Percentiles rank a stretch among this genome's conserved stretches.
Evolutionary conservation across 106 monocot species (phyloP).

Genomic region (Dendrobium huoshanense): DNA sequence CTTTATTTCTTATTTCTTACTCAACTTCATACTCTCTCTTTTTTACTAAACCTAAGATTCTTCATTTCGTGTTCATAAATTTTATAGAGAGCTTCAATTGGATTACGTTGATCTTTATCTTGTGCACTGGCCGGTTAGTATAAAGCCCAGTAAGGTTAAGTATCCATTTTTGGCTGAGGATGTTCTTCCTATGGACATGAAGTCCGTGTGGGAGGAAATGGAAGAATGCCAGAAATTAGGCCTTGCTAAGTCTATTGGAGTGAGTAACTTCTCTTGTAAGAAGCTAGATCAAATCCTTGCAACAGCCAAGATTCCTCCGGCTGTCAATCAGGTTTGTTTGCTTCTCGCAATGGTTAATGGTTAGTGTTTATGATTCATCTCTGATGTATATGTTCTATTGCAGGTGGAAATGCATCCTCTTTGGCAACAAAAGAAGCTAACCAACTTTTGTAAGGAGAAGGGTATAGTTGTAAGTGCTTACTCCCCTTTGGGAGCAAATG

Average conservation of each 20-base stretch:
- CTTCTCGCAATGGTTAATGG: background rate
- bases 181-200: constrained; percentile 26
- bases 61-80: background rate
- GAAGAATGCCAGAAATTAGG: constrained; percentile 50
- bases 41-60: too few relatives aligned
- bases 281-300: constrained; percentile 24
- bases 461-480: constrained; percentile 49
- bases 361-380: too few relatives aligned
- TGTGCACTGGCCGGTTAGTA: constrained; percentile 29
- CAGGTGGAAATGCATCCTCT: constrained; percentile 46
- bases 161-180: constrained; percentile 29
- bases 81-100: constrained; percentile 26
- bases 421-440: constrained; percentile 48
- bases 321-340: constrained; percentile 29
- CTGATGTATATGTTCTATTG: background rate
- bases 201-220: constrained; percentile 41
- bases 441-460: constrained; percentile 24
- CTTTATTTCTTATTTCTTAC: too few relatives aligned
- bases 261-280: constrained; percentile 41
- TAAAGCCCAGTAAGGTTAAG: background rate
- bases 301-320: constrained; percentile 24
- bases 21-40: too few relatives aligned
- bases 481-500: constrained; percentile 35
- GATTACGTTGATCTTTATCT: constrained; percentile 55
- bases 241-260: constrained; percentile 33